Percentiles rank a stretch among this genome's conserved stretches.
Evolutionary conservation across 768 basidiomycete genomes (phyloP).

Genomic region (Calocybe cyanea): DNA sequence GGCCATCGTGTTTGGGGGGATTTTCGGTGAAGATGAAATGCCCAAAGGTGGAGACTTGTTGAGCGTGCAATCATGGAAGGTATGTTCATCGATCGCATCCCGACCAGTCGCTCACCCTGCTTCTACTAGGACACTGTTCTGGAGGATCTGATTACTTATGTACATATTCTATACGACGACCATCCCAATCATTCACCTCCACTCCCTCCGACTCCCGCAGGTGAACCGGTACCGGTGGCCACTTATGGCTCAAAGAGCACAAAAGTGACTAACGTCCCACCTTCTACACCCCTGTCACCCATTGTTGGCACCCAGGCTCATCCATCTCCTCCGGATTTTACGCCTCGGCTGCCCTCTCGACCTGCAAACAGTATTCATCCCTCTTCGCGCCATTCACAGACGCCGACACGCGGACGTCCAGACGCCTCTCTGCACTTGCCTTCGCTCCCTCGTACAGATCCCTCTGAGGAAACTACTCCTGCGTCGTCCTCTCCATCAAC

Average conservation of each 20-base stretch:
- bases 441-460: constrained; percentile 16
- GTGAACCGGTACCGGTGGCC: constrained; percentile 53
- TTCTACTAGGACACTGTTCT: constrained; percentile 48
- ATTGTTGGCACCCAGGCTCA: constrained; percentile 13
- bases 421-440: constrained; percentile 22
- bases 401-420: constrained; percentile 40
- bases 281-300: constrained; percentile 15
- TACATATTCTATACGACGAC: constrained; percentile 65
- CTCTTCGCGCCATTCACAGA: constrained; percentile 53
- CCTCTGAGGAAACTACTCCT: constrained; percentile 26
- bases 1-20: constrained; percentile 83
- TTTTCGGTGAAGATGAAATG: constrained; percentile 91
- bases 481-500: constrained; percentile 25
- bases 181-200: constrained; percentile 55
- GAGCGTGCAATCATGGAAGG: constrained; percentile 73
- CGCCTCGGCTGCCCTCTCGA: constrained; percentile 63
- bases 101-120: background rate
- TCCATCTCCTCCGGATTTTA: constrained; percentile 59
- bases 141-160: constrained; percentile 80
- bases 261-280: constrained; percentile 51
- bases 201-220: constrained; percentile 67
- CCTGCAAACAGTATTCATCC: constrained; percentile 78
- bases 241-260: constrained; percentile 74
- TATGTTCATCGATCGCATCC: constrained; percentile 22
- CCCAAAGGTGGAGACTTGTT: constrained; percentile 75